Percentiles rank a stretch among this genome's conserved stretches.
Conservation (phyloP, 257 asterid genomes). For the Linaria vulgaris region DNA sequence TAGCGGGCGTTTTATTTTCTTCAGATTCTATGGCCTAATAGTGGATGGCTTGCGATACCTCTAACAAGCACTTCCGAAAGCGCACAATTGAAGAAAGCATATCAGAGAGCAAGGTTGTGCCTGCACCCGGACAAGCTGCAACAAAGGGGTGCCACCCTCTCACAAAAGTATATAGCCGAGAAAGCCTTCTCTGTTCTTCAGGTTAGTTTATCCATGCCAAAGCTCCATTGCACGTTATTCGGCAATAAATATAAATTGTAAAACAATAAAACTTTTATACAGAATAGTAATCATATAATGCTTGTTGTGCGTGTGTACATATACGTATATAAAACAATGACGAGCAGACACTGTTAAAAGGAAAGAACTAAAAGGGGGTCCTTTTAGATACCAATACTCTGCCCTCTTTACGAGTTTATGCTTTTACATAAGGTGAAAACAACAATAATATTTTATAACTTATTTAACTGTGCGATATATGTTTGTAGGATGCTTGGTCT, state of each 20-base stretch:
- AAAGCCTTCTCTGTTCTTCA: constrained; percentile 62
- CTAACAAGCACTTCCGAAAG: constrained; percentile 41
- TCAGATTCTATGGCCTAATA: constrained; percentile 67
- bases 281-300: too few relatives aligned
- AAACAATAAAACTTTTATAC: too few relatives aligned
- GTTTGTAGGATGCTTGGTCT: constrained; percentile 71
- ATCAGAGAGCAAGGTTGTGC: constrained; percentile 73
- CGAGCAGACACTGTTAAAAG: too few relatives aligned
- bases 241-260: too few relatives aligned
- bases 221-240: too few relatives aligned
- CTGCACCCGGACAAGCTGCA: constrained; percentile 87
- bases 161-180: constrained; percentile 61
- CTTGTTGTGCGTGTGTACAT: too few relatives aligned
- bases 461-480: background rate
- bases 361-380: too few relatives aligned
- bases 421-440: too few relatives aligned
- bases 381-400: too few relatives aligned
- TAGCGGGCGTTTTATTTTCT: background rate
- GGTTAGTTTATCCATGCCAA: constrained; percentile 35
- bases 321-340: too few relatives aligned
- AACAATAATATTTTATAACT: background rate
- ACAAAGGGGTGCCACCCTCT: constrained; percentile 66
- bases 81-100: constrained; percentile 66
- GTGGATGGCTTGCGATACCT: constrained; percentile 60
- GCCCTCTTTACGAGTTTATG: too few relatives aligned